Conservation (phyloP, 805 yeast species). For the Metschnikowia cubensis region DNA sequence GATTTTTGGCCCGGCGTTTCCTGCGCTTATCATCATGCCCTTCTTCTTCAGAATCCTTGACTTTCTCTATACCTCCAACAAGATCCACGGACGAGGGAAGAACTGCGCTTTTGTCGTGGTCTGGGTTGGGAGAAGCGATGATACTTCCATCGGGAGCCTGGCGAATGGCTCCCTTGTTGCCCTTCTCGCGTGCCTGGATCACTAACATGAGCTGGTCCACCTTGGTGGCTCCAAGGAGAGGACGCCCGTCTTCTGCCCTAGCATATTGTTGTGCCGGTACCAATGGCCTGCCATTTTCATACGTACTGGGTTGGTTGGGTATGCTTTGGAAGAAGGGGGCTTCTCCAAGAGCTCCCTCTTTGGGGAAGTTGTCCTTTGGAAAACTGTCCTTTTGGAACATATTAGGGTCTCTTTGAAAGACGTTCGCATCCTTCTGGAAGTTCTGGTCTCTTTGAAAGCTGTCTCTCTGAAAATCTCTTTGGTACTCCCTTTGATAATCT, state of each 20-base stretch:
- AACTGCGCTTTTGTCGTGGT: conserved; percentile 28
- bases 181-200: conserved; percentile 82
- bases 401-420: background rate
- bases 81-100: conserved; percentile 57
- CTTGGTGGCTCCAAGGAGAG: conserved; percentile 78
- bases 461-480: background rate
- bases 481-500: background rate
- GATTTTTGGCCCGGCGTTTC: conserved; percentile 43
- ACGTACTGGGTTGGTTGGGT: background rate
- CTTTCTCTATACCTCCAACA: conserved; percentile 79
- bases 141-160: conserved; percentile 70
- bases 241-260: conserved; percentile 59
- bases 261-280: conserved; percentile 47
- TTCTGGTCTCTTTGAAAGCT: background rate
- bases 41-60: conserved; percentile 19
- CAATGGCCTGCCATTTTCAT: conserved; percentile 21
- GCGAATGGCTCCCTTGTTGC: conserved; percentile 59
- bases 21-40: conserved; percentile 19
- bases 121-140: conserved; percentile 37
- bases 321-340: background rate
- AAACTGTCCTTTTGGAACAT: background rate
- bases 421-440: background rate
- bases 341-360: background rate
- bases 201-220: conserved; percentile 89
- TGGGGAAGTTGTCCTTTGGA: background rate